Percentiles rank a stretch among this genome's conserved stretches.
phyloP scores from a whole-genome alignment of 176 grass and related monocot genomes.

The Puccinellia tenuiflora region DNA sequence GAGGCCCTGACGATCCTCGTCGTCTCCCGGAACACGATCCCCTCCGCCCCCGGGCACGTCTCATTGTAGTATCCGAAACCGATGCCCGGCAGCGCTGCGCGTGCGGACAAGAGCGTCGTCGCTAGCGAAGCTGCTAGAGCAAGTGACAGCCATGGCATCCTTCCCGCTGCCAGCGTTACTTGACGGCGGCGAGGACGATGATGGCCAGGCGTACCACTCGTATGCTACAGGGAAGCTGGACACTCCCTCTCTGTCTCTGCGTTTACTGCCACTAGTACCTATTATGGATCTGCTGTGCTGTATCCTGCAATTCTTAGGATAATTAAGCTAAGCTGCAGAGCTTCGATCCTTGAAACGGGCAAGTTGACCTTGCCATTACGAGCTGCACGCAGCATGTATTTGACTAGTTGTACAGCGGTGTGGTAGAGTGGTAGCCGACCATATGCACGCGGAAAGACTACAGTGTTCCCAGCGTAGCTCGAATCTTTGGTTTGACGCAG shows the following conservation, averaged over 20 bases:
- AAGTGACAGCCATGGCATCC: background rate
- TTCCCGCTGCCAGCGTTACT: background rate
- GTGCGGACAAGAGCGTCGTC: background rate
- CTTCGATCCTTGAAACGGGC: background rate
- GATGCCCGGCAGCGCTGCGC: conserved; percentile 2
- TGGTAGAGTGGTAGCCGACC: background rate
- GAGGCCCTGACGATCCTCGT: conserved; percentile 26
- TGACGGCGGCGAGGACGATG: background rate
- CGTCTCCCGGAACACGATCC: conserved; percentile 46
- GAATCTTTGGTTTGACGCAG: background rate
- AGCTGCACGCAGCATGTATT: background rate
- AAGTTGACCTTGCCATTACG: conserved; percentile 19
- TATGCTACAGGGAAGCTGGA: background rate
- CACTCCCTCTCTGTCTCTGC: background rate
- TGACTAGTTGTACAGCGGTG: background rate
- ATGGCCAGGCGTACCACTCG: background rate
- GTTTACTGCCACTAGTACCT: background rate
- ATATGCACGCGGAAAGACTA: background rate
- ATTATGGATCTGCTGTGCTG: background rate
- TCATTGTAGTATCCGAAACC: conserved; percentile 46
- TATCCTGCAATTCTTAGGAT: background rate
- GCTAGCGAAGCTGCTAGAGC: background rate
- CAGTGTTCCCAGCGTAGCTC: background rate
- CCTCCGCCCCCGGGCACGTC: conserved; percentile 56
- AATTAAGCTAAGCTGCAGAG: background rate